Base-by-base conservation (phyloP, 2,329 filamentous ascomycete species). In the Davidsoniella australis region DNA sequence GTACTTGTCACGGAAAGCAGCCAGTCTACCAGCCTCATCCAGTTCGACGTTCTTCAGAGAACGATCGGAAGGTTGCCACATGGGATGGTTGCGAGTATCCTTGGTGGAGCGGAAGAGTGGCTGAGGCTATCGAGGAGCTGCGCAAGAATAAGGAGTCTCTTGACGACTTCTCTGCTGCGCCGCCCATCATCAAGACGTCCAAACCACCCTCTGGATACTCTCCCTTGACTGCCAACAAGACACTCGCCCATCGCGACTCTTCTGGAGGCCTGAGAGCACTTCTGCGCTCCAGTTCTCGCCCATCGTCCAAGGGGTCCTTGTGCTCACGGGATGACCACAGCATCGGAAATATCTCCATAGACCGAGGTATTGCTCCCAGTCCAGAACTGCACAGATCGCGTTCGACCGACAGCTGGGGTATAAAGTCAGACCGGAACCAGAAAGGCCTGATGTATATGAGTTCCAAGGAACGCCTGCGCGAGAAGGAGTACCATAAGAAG, bases 181-280 rank as follows among this genome's bases (percentile, higher is more conserved):
- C 85, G 10, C 86, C 87, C 16, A 75, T 89, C 49, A 75, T 93
- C 57, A 80, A 82, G 55, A 94, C 88, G 29, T 76, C 85, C 29
- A 88, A 88, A 62, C 82, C 80, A 6, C 84, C 84, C 0, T 85
- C 82, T 46, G 84, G 83, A 48, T 76, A 79, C 57, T 87, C 83
- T 23, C 66, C 78, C 16, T 65, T 84, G 47, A 86, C 81, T n/a
- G 75, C 79, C 0, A 71, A 72, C 52, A 72, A 70, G 52, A 76
- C 70, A 54, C 76, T 67, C 24, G 68, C 70, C 17, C 64, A 65
- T 48, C 68, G 68, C 53, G 73, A 74, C 26, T 62, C 66, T 39
- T 58, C 64, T 2, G 64, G 64, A 17, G 73, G 75, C 10, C 60
- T 84, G 41, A 75, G 72, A 57, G 75, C 72, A 40, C 71, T 83